Base-by-base conservation (phyloP, 768 basidiomycete genomes). In the Lactifluus subvellereus region DNA sequence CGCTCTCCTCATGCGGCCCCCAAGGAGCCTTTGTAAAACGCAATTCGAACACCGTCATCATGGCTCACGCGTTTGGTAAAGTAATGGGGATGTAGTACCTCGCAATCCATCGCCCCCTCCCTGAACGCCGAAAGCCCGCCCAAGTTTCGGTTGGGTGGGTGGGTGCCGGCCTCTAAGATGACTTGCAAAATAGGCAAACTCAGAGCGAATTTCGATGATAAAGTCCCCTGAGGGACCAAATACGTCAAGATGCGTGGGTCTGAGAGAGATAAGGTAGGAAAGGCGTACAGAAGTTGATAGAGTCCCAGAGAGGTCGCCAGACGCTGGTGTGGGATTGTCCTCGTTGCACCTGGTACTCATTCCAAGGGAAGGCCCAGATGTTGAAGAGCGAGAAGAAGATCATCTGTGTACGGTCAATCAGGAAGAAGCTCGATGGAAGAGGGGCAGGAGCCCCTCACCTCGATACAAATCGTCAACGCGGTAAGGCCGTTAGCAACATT, bases 401-500 rank as follows among this genome's bases (percentile, higher is more conserved):
- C 92, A 94, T 94, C 89, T 91, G 65, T 2, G 11, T 9, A 14
- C 53, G 54, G 22, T 48, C 16, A 60, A 35, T 59, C 57, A 69
- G 62, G 62, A 43, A 65, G 62, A 43, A 65, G 30, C 43, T 7
- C 11, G 11, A 27, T 35, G 0, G 18, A 32, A 16, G 57, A 22
- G 59, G 49, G 20, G 43, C 35, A 62, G 72, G 58, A 48, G n/a
- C 8, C 4, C 7, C 59, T 30, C 66, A 89, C 91, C 82, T 96
- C 94, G 54, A 95, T 83, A 66, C 89, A 91, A 35, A 85, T 91
- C 18, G 88, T 77, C 4, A 97, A 78, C 0, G 94, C 91, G 65
- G 85, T 89, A 35, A 95, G 74, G 1, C 94, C 94, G 62, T 96
- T 82, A 0, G 91, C 82, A 55, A 96, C 84, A 70, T 96, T 96